Evolutionary conservation across 2,329 filamentous ascomycete genomes (phyloP).

Genomic region (Tolypocladium amazonense): DNA sequence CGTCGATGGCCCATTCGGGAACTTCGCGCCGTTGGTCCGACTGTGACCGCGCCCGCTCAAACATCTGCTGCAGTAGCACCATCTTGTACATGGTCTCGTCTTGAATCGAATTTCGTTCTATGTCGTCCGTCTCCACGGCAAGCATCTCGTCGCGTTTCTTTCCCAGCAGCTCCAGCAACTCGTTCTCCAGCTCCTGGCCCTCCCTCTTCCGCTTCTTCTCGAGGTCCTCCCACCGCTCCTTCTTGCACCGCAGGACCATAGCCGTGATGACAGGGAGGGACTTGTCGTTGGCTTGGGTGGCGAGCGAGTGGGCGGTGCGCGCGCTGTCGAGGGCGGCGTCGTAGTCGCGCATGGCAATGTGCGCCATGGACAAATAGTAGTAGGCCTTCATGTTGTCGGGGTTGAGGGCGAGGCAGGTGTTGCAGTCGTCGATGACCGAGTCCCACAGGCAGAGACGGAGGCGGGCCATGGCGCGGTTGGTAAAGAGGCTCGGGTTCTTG

Average conservation of each 20-base stretch:
- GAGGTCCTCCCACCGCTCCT: slow-evolving; percentile 69
- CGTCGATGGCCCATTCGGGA: slow-evolving; percentile 68
- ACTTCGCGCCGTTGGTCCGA: slow-evolving; percentile 44
- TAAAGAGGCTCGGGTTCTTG: slow-evolving; percentile 69
- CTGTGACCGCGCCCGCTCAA: slow-evolving; percentile 37
- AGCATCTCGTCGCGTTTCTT: slow-evolving; percentile 33
- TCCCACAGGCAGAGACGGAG: slow-evolving; percentile 66
- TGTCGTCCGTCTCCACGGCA: slow-evolving; percentile 28
- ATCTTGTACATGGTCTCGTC: slow-evolving; percentile 38
- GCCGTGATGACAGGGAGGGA: slow-evolving; percentile 61
- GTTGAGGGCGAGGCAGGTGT: slow-evolving; percentile 59
- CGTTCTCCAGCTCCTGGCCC: slow-evolving; percentile 45
- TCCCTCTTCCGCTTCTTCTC: slow-evolving; percentile 53
- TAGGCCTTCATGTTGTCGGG: slow-evolving; percentile 65
- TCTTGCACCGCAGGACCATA: slow-evolving; percentile 71
- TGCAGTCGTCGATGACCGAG: slow-evolving; percentile 66
- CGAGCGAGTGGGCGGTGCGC: slow-evolving; percentile 61
- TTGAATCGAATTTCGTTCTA: slow-evolving; percentile 35
- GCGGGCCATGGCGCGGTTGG: slow-evolving; percentile 78
- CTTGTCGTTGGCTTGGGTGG: slow-evolving; percentile 50
- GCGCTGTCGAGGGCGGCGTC: slow-evolving; percentile 64
- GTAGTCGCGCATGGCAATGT: slow-evolving; percentile 54
- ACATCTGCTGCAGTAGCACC: slow-evolving; percentile 31
- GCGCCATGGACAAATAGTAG: slow-evolving; percentile 75
- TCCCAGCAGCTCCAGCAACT: slow-evolving; percentile 44